Evolutionary conservation across 768 basidiomycete species (phyloP).

Genomic region (Amanita phalloides): DNA sequence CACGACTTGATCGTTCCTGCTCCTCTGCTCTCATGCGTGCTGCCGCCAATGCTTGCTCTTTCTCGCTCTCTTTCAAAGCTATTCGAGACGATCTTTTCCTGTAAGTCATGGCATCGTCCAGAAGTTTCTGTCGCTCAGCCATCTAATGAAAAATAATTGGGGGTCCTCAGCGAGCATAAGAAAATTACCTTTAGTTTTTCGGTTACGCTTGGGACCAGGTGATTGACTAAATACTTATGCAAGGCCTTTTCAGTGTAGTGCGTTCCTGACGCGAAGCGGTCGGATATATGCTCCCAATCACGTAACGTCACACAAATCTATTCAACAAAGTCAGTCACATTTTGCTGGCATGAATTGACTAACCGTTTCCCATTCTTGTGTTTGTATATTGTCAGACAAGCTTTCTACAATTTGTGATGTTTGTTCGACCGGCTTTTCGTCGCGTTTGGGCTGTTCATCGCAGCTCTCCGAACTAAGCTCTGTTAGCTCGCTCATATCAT

Average conservation of each 20-base stretch:
- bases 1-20: slow-evolving; percentile 55
- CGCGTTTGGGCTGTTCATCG: background rate
- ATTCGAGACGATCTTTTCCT: slow-evolving; percentile 90
- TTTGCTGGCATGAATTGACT: slow-evolving; percentile 13
- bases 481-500: slow-evolving; percentile 64
- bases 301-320: slow-evolving; percentile 76
- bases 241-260: slow-evolving; percentile 78
- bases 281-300: slow-evolving; percentile 79
- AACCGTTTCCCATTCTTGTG: slow-evolving; percentile 83
- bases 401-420: slow-evolving; percentile 4
- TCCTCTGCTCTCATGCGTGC: slow-evolving; percentile 56
- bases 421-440: background rate
- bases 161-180: background rate
- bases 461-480: slow-evolving; percentile 49
- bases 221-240: slow-evolving; percentile 52
- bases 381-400: background rate
- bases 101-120: slow-evolving; percentile 70
- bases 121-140: slow-evolving; percentile 43
- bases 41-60: slow-evolving; percentile 56
- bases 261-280: slow-evolving; percentile 63
- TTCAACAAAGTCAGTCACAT: background rate
- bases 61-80: slow-evolving; percentile 69
- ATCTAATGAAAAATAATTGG: slow-evolving; percentile 31
- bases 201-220: slow-evolving; percentile 62
- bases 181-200: slow-evolving; percentile 51